Base-by-base conservation (phyloP, 257 asterid species). In the Petrea volubilis region DNA sequence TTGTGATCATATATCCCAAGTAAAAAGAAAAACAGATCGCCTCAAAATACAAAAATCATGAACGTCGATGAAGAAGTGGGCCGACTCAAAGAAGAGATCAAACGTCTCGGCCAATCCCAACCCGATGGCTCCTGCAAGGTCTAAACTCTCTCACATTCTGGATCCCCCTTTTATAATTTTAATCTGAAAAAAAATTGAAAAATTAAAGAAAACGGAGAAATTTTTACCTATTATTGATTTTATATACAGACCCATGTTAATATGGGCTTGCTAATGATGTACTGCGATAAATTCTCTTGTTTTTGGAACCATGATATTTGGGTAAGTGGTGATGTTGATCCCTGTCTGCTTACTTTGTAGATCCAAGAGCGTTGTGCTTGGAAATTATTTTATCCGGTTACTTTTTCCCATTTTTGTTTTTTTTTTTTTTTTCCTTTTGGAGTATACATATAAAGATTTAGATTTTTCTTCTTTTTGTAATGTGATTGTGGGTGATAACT, bases 61-160 rank as follows among this genome's bases (percentile, higher is more conserved):
- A 94, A 94, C 72, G 98, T 94, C n/a, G 96, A 82, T 21, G 98
- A 94, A 81, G 98, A 94, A 78, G 95, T 94, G 55, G 95, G 68
- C 57, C 84, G 83, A 51, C 96, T 94, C 61, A 79, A 74, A 76
- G 96, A 83, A 74, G 98, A 91, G 82, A 94, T 94, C 90, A 80
- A 79, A 66, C 90, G 99, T 67, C 93, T 94, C 60, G 97, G 97
- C 73, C 73, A 77, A 68, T 74, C 77, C 64, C 96, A 91, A 78
- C 73, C 70, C 18, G 99, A 94, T 85, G 99, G 97, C 71, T 91
- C 99, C 50, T 88, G 82, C 87, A 87, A 85, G 99, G 99, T 91
- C n/a, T n/a, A 58, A 43, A 66, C 33, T 15, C 70, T 59, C 36
- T 63, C 38, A 1, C 41, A 12, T 59, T 70, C 38, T 56, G 27